These are phyloP conservation scores for Ambrosiella cleistominuta DNA, from an alignment of 2,329 filamentous ascomycete genomes.

Conservation along the genomic window DNA sequence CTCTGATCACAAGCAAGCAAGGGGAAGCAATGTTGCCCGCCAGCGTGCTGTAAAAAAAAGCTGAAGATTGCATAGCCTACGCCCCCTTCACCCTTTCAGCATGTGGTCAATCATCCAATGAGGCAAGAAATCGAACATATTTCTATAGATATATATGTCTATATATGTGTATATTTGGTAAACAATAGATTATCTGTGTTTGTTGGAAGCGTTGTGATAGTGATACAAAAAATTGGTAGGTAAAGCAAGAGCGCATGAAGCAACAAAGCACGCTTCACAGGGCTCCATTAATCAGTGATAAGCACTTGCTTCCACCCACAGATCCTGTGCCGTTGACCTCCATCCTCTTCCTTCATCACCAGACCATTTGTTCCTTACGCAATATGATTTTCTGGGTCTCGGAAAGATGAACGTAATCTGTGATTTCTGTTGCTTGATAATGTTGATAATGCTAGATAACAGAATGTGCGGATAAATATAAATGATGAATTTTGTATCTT, in stretches of 20 bases:
- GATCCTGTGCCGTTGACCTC: not conserved
- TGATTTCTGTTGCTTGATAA: too few relatives aligned
- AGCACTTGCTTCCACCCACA: not conserved
- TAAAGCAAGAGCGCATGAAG: too few relatives aligned
- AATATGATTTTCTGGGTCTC: not conserved
- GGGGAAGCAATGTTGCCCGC: not conserved
- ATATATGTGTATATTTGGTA: too few relatives aligned
- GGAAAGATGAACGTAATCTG: not conserved
- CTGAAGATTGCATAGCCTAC: not conserved
- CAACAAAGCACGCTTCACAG: not conserved
- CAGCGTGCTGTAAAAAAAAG: not conserved
- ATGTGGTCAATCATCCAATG: not conserved
- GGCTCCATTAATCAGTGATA: not conserved
- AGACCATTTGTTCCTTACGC: not conserved
- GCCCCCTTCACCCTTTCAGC: not conserved
- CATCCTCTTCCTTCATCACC: not conserved
- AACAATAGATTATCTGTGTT: too few relatives aligned
- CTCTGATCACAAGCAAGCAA: not conserved
- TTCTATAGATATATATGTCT: not conserved
- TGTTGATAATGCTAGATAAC: too few relatives aligned
- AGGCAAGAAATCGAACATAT: too few relatives aligned
- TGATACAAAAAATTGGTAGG: too few relatives aligned
- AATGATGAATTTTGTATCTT: too few relatives aligned
- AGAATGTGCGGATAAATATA: too few relatives aligned
- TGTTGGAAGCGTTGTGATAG: too few relatives aligned